phyloP scores from a whole-genome alignment of 148 eudicot genomes.

The Agrostemma githago region DNA sequence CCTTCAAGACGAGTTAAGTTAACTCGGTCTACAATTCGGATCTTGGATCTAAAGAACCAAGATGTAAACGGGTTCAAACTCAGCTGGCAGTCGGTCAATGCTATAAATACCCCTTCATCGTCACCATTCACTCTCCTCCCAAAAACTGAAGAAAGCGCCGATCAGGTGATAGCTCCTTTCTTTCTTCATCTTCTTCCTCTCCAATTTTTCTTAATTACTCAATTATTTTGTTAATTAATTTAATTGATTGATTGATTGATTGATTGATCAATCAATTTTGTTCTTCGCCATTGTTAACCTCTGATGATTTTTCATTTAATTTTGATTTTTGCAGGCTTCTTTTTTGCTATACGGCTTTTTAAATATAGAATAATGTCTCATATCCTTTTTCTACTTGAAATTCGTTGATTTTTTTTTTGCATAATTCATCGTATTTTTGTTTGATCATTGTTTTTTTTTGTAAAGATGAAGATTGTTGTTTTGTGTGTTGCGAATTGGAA shows the following conservation, averaged over 20 bases:
- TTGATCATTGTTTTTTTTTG: background rate
- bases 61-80: no score
- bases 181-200: background rate
- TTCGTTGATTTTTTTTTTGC: background rate
- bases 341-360: constrained; percentile 17
- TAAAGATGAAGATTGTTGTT: background rate
- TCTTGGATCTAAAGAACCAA: no score
- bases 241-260: no score
- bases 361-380: constrained; percentile 22
- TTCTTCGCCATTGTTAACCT: background rate
- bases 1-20: no score
- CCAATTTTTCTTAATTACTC: background rate
- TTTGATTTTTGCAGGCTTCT: constrained; percentile 24
- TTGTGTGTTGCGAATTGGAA: background rate
- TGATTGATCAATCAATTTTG: background rate
- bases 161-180: constrained; percentile 17
- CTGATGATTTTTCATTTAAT: background rate
- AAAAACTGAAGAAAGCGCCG: constrained; percentile 20
- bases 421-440: background rate
- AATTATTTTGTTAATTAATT: background rate
- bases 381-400: constrained; percentile 16
- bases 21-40: no score
- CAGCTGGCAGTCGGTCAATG: background rate
- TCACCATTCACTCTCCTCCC: background rate
- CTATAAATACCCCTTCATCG: background rate